Evolutionary conservation across 371 early-diverging fungal species (phyloP).

Genomic region (Mortierella sp.): DNA sequence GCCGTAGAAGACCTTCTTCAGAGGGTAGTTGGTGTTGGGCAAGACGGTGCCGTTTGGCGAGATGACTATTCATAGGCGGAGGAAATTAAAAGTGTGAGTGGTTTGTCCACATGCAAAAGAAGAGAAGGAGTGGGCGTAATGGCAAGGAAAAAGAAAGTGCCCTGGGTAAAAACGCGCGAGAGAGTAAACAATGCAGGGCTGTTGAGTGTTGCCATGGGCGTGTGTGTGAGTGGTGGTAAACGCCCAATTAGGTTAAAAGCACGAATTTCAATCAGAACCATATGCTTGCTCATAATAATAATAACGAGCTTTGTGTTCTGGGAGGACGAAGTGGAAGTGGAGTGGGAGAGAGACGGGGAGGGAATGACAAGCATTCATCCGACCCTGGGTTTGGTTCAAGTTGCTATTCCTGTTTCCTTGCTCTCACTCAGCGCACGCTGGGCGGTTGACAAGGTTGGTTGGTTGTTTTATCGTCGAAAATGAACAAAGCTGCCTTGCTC

Average conservation of each 20-base stretch:
- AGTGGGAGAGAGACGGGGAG: neutral
- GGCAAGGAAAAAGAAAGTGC: neutral
- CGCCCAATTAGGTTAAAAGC: neutral
- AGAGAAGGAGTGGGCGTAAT: neutral
- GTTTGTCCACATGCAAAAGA: neutral
- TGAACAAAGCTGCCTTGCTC: neutral
- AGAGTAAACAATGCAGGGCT: neutral
- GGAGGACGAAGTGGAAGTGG: neutral
- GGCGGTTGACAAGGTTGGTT: neutral
- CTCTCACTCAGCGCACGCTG: neutral
- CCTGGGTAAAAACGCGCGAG: neutral
- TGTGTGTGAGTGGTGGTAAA: neutral
- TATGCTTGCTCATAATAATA: neutral
- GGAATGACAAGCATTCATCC: neutral
- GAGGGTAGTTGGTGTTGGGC: slow-evolving; percentile 27
- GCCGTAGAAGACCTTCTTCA: slow-evolving; percentile 62
- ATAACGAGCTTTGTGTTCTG: neutral
- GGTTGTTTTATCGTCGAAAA: neutral
- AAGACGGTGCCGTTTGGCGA: slow-evolving; percentile 40
- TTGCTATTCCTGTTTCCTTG: neutral
- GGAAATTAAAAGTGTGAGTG: neutral
- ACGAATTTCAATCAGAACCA: slow-evolving; percentile 8
- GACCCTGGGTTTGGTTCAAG: neutral
- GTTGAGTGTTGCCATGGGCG: neutral
- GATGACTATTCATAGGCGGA: slow-evolving; percentile 13